These are phyloP conservation scores for Corymbia calophylla DNA, from an alignment of 441 rosid genomes.

Conservation along the genomic window DNA sequence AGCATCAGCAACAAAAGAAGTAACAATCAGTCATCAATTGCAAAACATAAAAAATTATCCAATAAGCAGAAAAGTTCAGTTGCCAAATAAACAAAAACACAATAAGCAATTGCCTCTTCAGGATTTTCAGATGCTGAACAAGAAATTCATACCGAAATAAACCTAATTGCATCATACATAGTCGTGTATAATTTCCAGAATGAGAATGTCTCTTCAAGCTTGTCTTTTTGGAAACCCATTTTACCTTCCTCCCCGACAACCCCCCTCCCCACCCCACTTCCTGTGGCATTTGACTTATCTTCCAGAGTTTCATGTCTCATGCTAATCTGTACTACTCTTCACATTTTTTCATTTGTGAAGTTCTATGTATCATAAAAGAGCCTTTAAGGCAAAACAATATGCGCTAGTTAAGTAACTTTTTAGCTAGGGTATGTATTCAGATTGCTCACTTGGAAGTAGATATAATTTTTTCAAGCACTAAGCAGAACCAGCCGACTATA, in stretches of 20 bases:
- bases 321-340: neutral
- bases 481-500: neutral
- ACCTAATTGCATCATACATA: neutral
- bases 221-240: neutral
- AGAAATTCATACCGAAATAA: neutral
- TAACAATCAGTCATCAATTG: neutral
- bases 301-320: neutral
- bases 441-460: neutral
- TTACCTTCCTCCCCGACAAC: neutral
- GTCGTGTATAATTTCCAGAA: neutral
- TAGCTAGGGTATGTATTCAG: neutral
- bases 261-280: neutral
- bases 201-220: neutral
- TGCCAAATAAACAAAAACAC: neutral
- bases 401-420: neutral
- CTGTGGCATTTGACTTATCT: neutral
- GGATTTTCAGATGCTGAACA: neutral
- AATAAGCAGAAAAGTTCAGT: neutral
- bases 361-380: neutral
- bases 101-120: neutral
- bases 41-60: neutral
- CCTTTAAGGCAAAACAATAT: neutral
- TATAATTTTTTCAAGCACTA: neutral
- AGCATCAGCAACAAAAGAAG: neutral
- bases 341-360: neutral